These are phyloP conservation scores for Hypoxylon lenormandii DNA, from an alignment of 495 filamentous ascomycete species.

Conservation along the genomic window DNA sequence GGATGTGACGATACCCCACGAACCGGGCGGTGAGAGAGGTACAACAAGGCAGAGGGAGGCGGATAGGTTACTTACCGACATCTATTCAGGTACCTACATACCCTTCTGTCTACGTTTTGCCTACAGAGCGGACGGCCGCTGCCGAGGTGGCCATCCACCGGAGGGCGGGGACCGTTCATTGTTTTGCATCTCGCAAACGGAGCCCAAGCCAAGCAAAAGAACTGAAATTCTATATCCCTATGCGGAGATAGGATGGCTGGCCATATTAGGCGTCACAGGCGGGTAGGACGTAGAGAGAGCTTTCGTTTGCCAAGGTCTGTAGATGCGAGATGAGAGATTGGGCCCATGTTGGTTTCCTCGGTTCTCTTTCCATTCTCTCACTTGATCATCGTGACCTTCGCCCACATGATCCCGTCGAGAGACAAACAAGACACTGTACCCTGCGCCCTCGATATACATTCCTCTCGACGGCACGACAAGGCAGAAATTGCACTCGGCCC, in stretches of 20 bases:
- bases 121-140: constrained; percentile 41
- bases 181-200: constrained; percentile 26
- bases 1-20: too few relatives aligned
- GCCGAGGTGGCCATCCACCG: constrained; percentile 42
- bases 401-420: constrained; percentile 7
- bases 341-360: neutral
- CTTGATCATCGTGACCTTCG: constrained; percentile 23
- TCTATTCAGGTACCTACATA: too few relatives aligned
- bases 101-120: neutral
- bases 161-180: neutral
- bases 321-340: constrained; percentile 4
- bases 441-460: constrained; percentile 6
- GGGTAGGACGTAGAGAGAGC: constrained; percentile 12
- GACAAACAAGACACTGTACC: constrained; percentile 5
- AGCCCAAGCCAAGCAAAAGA: constrained; percentile 3
- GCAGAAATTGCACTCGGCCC: constrained; percentile 18
- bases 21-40: too few relatives aligned
- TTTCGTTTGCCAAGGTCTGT: constrained; percentile 22
- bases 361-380: neutral
- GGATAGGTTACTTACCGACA: too few relatives aligned
- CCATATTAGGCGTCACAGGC: constrained; percentile 9
- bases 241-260: constrained; percentile 14
- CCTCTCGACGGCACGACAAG: constrained; percentile 19
- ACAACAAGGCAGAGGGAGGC: too few relatives aligned
- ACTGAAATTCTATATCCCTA: too few relatives aligned